A percentile compares a stretch with the other conserved stretches of the same genome.
These are phyloP conservation scores for Trichomonascaceae sp. DNA, from an alignment of 1,139 yeast genomes.

Conservation along the genomic window DNA sequence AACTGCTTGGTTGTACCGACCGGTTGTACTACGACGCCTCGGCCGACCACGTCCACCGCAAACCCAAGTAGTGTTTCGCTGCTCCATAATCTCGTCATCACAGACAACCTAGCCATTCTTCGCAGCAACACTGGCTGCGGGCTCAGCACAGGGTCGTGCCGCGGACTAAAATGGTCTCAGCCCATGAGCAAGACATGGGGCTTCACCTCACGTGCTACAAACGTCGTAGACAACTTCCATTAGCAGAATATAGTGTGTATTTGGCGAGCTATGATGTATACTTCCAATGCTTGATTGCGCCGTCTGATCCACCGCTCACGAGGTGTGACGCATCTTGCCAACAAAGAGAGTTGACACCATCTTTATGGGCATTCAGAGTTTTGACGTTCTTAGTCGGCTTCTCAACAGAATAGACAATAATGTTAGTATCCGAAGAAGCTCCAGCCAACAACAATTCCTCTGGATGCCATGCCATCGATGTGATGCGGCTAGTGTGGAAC, in stretches of 20 bases:
- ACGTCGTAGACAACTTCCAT: too few relatives aligned
- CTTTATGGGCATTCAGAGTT: slow-evolving; percentile 71
- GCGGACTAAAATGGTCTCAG: too few relatives aligned
- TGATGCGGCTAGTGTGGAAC: slow-evolving; percentile 76
- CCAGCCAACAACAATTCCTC: slow-evolving; percentile 64
- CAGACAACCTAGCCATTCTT: too few relatives aligned
- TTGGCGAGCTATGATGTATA: too few relatives aligned
- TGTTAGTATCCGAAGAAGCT: slow-evolving; percentile 73
- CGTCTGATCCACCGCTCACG: slow-evolving; percentile 70
- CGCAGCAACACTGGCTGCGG: too few relatives aligned
- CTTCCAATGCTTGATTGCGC: slow-evolving; percentile 68
- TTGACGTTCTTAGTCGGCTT: slow-evolving; percentile 70
- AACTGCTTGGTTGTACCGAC: slow-evolving; percentile 11
- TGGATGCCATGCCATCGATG: slow-evolving; percentile 63
- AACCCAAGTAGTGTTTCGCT: too few relatives aligned
- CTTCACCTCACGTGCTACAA: too few relatives aligned
- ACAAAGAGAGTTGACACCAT: slow-evolving; percentile 61
- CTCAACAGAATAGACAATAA: slow-evolving; percentile 65
- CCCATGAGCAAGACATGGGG: too few relatives aligned
- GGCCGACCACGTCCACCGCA: slow-evolving; percentile 7
- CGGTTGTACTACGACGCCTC: slow-evolving; percentile 7
- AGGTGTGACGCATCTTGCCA: slow-evolving; percentile 47
- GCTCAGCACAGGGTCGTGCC: too few relatives aligned
- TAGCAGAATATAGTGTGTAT: too few relatives aligned
- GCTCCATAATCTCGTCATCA: too few relatives aligned